Conservation (phyloP, 805 yeast species). For the Pichia manshurica region DNA sequence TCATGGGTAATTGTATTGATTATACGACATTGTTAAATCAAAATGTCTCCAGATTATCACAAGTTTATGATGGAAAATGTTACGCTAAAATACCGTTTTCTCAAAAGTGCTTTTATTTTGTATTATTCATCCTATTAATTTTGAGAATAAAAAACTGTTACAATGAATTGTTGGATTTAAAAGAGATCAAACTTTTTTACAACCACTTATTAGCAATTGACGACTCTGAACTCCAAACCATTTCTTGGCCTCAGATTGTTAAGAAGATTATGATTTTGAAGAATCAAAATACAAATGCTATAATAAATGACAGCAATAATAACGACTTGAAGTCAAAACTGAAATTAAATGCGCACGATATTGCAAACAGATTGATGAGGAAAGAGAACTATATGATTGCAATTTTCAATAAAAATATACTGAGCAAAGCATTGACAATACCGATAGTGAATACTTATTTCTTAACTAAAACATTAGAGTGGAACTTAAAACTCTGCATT, state of each 20-base stretch:
- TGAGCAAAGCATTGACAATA: slow-evolving; percentile 56
- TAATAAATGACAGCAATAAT: slow-evolving; percentile 30
- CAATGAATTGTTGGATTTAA: slow-evolving; percentile 58
- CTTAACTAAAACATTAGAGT: slow-evolving; percentile 83
- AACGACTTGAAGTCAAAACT: slow-evolving; percentile 63
- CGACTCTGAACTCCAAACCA: slow-evolving; percentile 84
- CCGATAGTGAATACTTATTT: slow-evolving; percentile 29
- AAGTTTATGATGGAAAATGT: slow-evolving; percentile 45
- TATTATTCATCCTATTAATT: slow-evolving; percentile 48
- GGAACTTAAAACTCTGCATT: slow-evolving; percentile 88
- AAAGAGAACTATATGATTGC: slow-evolving; percentile 93
- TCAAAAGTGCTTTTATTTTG: slow-evolving; percentile 58
- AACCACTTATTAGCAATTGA: slow-evolving; percentile 61
- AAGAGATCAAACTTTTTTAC: slow-evolving; percentile 75
- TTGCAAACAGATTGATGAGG: slow-evolving; percentile 94
- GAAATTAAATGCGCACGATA: slow-evolving; percentile 83
- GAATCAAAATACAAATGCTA: slow-evolving; percentile 81
- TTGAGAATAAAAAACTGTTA: slow-evolving; percentile 51
- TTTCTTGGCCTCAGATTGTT: slow-evolving; percentile 87
- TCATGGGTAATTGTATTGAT: slow-evolving; percentile 77
- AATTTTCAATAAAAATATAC: slow-evolving; percentile 67
- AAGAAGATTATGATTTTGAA: slow-evolving; percentile 66
- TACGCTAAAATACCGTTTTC: slow-evolving; percentile 38
- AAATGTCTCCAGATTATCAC: slow-evolving; percentile 32
- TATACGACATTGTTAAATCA: slow-evolving; percentile 31